phyloP scores from a whole-genome alignment of 805 yeast species.

The Metschnikowia anglica region DNA sequence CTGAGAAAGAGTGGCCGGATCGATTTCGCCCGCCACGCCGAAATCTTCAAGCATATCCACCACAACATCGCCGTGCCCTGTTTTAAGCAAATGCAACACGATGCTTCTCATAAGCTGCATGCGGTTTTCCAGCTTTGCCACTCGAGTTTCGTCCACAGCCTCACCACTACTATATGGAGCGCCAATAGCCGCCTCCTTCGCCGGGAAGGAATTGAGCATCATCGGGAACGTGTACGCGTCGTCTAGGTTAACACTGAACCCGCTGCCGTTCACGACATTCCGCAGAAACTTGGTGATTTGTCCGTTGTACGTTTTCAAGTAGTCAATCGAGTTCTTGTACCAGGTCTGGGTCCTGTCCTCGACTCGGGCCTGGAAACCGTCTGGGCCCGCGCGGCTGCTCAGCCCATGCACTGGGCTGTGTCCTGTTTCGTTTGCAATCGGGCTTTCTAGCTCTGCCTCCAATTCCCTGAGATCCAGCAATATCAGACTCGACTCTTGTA shows the following conservation, averaged over 20 bases:
- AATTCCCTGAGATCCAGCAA: slow-evolving; percentile 25
- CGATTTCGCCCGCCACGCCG: slow-evolving; percentile 23
- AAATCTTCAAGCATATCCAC: slow-evolving; percentile 29
- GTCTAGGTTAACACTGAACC: slow-evolving; percentile 34
- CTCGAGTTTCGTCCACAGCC: not conserved
- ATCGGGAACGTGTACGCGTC: slow-evolving; percentile 44
- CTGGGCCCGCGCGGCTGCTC: no score
- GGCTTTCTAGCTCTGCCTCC: slow-evolving; percentile 25
- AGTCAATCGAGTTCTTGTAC: slow-evolving; percentile 37
- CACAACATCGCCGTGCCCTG: slow-evolving; percentile 40
- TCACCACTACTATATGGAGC: no score
- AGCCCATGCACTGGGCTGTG: not conserved
- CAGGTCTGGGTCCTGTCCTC: slow-evolving; percentile 26
- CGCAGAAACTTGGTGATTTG: slow-evolving; percentile 36
- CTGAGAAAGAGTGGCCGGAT: slow-evolving; percentile 24
- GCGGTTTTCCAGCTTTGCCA: slow-evolving; percentile 26
- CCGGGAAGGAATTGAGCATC: slow-evolving; percentile 30
- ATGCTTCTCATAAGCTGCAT: slow-evolving; percentile 37
- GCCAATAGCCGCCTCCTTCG: slow-evolving; percentile 1
- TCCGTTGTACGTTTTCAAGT: slow-evolving; percentile 37
- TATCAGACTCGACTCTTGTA: slow-evolving; percentile 25
- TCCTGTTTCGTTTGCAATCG: slow-evolving; percentile 4
- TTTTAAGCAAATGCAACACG: slow-evolving; percentile 38
- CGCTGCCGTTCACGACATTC: slow-evolving; percentile 30
- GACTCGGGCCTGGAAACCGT: slow-evolving; percentile 7